Base-by-base conservation (phyloP, 176 grass and related monocot species). In the Metroxylon sagu region DNA sequence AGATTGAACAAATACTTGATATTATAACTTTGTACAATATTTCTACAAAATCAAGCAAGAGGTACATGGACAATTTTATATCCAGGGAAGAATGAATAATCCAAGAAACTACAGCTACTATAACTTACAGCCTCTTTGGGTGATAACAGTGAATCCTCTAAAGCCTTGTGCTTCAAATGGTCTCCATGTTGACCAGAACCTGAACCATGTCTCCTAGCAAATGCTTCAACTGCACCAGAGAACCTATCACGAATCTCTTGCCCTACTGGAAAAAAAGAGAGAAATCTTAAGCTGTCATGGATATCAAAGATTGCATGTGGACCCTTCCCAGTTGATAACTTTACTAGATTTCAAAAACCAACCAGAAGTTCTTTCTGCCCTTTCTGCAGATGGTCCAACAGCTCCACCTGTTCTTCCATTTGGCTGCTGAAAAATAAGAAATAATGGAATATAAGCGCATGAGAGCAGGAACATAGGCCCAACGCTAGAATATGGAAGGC, bases 231-330 rank as follows among this genome's bases (percentile, higher is more conserved):
- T 17, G 86, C 90, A 71, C 86, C 90, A 23, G 90, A 83, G 64
- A 95, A 95, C 56, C 86, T 82, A 67, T 89, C 86, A 55, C 71
- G 80, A 66, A 95, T 89, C 60, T 95, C 90, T 81, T 95, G 90
- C 48, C 90, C 90, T 60, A 79, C 90, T 95, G 70, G 50, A 0
- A 59, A 65, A 79, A 62, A 16, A 55, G 12, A 63, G 49, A 50
- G 28, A 64, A 67, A 43, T 43, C 35, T 43, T 43, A 43, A 14
- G 8, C 10, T 43, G 35, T 43, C 35, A 43, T 6, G 12, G 35
- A 43, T 43, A 23, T 6, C 35, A 3, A 2, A 43, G 35, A 14
- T 12, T 10, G 12, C 35, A 14, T 43, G 35, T 10, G 8, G 7
- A 10, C 2, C 35, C 35, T 43, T 10, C 35, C 35, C 35, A 43